Evolutionary conservation across 495 filamentous ascomycete genomes (phyloP), one percentile per base, ranked within the genome.

Genomic region (Thermochaetoides thermophila): DNA sequence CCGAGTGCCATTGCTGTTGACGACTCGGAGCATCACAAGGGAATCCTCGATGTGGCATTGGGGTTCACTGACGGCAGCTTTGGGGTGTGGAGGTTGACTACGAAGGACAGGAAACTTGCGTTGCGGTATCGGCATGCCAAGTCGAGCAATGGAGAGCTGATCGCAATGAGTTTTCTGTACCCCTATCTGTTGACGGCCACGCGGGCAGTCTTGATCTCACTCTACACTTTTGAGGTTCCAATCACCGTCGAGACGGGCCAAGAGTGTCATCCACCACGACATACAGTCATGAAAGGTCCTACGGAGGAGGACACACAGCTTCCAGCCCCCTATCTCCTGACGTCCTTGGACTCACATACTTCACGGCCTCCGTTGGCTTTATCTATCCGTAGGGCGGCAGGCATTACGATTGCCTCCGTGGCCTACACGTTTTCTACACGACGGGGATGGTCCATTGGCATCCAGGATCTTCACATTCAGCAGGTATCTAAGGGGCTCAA

Each of bases 151-250:
- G 77, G 74, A 15, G 64, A 69, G 32, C 68, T 95, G n/a, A 75
- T 75, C 3, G 74, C 74, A 12, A 67, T 95, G 46, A 81, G 84
- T 12, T 74, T 73, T 31, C 71, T 72, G 2, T 69, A 71, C 29
- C 81, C 86, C 11, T 91, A 86, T 48, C 42, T 92, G 10, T 55
- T 92, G 19, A 81, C 80, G 17, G 79, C 87, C 37, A 84, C 81
- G 2, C 61, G 67, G 27, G 66, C 70, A 17, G 79, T 85, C 19
- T 48, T 74, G 6, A 55, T 94, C 5, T 85, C 79, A 5, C 47
- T 93, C 14, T 92, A 91, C 50, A 68, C 64, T 11, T 74, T 87
- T 30, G 53, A 60, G 3, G 28, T 45, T 21, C 56, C 61, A 2
- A 39, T 20, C 15, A 20, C 14, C 25, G 32, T 34, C 15, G 17